Evolutionary conservation across 129 eudicot genomes (phyloP).

Genomic region (Glebionis coronaria): DNA sequence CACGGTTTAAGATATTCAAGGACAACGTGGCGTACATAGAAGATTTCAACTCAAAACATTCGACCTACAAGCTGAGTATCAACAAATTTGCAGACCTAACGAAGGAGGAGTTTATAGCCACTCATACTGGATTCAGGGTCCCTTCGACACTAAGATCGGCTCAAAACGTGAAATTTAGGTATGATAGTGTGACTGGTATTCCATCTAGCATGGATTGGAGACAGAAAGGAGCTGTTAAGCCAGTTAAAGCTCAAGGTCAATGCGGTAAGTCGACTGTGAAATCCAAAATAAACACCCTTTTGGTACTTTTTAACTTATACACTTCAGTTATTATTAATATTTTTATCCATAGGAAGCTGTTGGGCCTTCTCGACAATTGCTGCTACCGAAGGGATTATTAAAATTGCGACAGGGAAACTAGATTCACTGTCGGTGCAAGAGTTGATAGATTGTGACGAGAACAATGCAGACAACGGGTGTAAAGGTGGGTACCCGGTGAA

Average conservation of each 20-base stretch:
- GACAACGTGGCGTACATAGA: constrained; percentile 21
- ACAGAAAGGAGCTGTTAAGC: constrained; percentile 25
- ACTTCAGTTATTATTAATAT: too few relatives aligned
- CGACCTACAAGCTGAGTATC: constrained; percentile 7
- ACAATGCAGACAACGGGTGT: too few relatives aligned
- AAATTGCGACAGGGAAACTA: too few relatives aligned
- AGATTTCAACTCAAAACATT: neutral
- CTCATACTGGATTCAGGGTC: constrained; percentile 19
- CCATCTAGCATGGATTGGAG: constrained; percentile 29
- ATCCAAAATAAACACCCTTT: too few relatives aligned
- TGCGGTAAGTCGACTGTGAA: constrained; percentile 20
- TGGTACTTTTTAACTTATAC: too few relatives aligned
- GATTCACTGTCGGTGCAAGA: too few relatives aligned
- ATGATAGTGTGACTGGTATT: constrained; percentile 5
- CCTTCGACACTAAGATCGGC: neutral
- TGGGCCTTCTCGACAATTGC: too few relatives aligned
- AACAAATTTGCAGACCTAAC: constrained; percentile 26
- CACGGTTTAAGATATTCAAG: constrained; percentile 20
- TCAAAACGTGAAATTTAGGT: neutral
- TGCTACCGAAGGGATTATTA: too few relatives aligned
- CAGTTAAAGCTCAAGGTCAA: constrained; percentile 22
- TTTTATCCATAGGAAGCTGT: too few relatives aligned
- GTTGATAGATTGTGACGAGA: too few relatives aligned
- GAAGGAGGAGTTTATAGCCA: constrained; percentile 23
- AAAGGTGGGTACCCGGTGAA: too few relatives aligned